A percentile compares a stretch with the other conserved stretches of the same genome.
Evolutionary conservation across 73 alveolate genomes (phyloP).

Genomic region (Blepharisma stoltei): DNA sequence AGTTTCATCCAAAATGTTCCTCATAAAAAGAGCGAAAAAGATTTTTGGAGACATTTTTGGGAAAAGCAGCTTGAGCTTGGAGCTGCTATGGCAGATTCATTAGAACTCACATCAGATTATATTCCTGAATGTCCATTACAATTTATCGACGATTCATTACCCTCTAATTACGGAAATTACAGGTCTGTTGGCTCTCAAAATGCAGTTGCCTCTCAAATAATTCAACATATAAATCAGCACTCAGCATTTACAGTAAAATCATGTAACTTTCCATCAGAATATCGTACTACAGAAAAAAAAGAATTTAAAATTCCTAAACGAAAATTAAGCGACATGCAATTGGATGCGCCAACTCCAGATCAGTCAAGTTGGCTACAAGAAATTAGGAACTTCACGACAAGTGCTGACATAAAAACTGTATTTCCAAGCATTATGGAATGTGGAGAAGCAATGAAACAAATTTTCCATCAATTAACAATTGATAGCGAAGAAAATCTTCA

Average conservation of each 20-base stretch:
- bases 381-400: background rate
- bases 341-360: background rate
- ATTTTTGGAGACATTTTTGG: conserved; percentile 24
- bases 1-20: background rate
- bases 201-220: background rate
- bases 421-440: background rate
- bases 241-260: background rate
- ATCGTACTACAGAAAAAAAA: background rate
- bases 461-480: background rate
- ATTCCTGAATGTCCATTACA: background rate
- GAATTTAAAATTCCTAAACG: background rate
- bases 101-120: background rate
- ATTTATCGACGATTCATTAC: background rate
- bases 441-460: background rate
- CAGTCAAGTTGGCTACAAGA: background rate
- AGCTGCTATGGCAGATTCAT: conserved; percentile 13
- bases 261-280: background rate
- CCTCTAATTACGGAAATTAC: background rate
- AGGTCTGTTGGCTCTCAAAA: background rate
- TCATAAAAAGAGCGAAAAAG: conserved; percentile 20
- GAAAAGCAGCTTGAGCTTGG: conserved; percentile 18
- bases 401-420: background rate
- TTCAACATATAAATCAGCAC: conserved; percentile 1
- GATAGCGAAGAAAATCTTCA: background rate
- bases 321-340: background rate